phyloP scores from a whole-genome alignment of 1,284 basidiomycete genomes.

The Singerocomus rubriflavus region DNA sequence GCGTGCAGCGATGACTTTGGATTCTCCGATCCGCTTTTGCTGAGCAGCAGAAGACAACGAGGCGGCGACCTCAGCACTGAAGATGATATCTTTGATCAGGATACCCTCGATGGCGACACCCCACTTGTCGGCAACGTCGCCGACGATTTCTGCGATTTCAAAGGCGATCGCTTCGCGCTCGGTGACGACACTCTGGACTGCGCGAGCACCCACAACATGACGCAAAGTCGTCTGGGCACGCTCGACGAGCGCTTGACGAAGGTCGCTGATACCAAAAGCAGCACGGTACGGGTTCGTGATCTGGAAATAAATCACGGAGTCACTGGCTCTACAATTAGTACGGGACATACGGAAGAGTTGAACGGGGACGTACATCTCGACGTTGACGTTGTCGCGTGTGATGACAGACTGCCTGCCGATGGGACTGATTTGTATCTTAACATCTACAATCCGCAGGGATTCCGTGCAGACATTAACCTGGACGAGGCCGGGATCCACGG shows the following conservation, averaged over 20 bases:
- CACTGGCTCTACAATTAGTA: conserved; percentile 44
- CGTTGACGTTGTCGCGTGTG: conserved; percentile 86
- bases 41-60: conserved; percentile 92
- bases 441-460: conserved; percentile 78
- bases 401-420: conserved; percentile 87
- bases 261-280: conserved; percentile 88
- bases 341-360: background rate
- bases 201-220: conserved; percentile 90
- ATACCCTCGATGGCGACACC: conserved; percentile 94
- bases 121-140: conserved; percentile 87
- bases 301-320: conserved; percentile 91
- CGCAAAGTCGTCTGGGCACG: conserved; percentile 95
- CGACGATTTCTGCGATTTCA: conserved; percentile 94
- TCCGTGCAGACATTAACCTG: conserved; percentile 95
- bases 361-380: conserved; percentile 61
- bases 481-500: conserved; percentile 90
- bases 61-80: conserved; percentile 88
- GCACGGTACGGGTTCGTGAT: conserved; percentile 85
- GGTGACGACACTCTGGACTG: conserved; percentile 80
- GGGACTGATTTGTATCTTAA: conserved; percentile 89
- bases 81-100: conserved; percentile 92
- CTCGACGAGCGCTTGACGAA: conserved; percentile 85
- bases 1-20: conserved; percentile 93
- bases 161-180: conserved; percentile 96
- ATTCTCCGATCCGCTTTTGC: conserved; percentile 93